Conservation (phyloP, 345 rosid genomes). For the Durio zibethinus region DNA sequence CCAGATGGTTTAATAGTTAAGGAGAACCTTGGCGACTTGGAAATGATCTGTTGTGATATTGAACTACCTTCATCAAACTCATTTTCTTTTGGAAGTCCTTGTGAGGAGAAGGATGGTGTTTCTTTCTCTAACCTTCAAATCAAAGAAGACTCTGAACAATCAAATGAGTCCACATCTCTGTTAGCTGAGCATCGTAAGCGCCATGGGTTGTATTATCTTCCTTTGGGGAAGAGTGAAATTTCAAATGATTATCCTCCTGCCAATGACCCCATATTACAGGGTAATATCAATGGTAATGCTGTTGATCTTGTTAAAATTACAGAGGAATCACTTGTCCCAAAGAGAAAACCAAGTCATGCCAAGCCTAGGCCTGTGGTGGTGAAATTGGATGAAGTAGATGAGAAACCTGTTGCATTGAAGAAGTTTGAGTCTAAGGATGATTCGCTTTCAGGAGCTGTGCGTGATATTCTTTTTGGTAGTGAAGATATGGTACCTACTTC, state of each 20-base stretch:
- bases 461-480: constrained; percentile 63
- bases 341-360: constrained; percentile 50
- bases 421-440: constrained; percentile 41
- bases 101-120: constrained; percentile 40
- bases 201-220: constrained; percentile 76
- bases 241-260: constrained; percentile 78
- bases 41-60: constrained; percentile 49
- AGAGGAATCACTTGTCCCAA: constrained; percentile 46
- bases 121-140: constrained; percentile 33
- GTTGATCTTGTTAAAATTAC: constrained; percentile 51
- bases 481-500: constrained; percentile 26
- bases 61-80: constrained; percentile 40
- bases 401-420: constrained; percentile 24
- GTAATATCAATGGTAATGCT: constrained; percentile 31
- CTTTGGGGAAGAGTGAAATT: constrained; percentile 51
- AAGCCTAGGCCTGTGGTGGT: constrained; percentile 95
- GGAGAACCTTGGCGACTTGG: constrained; percentile 70
- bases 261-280: constrained; percentile 44
- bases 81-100: constrained; percentile 36
- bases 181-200: constrained; percentile 88
- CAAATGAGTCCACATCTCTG: constrained; percentile 63
- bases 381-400: constrained; percentile 75
- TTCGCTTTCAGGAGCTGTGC: constrained; percentile 54
- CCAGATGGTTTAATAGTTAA: constrained; percentile 67
- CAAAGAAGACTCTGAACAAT: constrained; percentile 56